Evolutionary conservation across 805 yeast genomes (phyloP), one percentile per base, ranked within the genome.

Genomic region (Priceomyces carsonii): DNA sequence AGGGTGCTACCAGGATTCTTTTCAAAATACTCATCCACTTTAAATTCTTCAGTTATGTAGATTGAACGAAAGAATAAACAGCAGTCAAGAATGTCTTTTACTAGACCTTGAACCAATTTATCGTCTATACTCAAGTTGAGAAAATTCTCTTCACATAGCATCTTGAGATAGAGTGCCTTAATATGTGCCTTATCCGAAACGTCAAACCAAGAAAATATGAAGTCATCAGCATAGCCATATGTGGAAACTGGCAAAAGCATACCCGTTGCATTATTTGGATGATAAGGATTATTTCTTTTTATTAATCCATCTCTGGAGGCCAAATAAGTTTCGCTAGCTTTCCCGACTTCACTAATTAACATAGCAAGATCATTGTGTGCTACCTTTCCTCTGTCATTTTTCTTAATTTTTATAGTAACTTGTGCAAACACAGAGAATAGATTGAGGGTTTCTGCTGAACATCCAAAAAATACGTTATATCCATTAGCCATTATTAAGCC

Each of bases 121-220:
- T 33, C 31, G 15, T 18, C 34, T 5, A 27, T 29, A 1, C 43
- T 43, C 9, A 42, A 27, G 21, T 32, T 32, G 16, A 39, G 29
- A 24, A 41, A 46, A 41, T 33, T 38, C 3, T 30, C 26, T 21
- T 41, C 38, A 12, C 39, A 37, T 33, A 62, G 45, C 18, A 69
- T 38, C 6, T 63, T 40, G 39, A 72, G 27, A 38, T 60, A 43
- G 25, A 61, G 49, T 24, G 66, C 59, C 42, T 61, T 35, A 20
- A 63, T 57, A 38, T 57, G 65, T 0, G 66, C 51, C 34, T 72
- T 74, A 34, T 76, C 77, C 3, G 73, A 55, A 3, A 70, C 53
- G 46, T 77, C 82, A 58, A 59, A 66, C 82, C 82, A 77, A 20
- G 58, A 50, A 33, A 57, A 46, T n/a, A 55, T 48, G 5, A 47